Evolutionary conservation across 352 stramenopile species (phyloP).

Genomic region (Sclerospora graminicola): DNA sequence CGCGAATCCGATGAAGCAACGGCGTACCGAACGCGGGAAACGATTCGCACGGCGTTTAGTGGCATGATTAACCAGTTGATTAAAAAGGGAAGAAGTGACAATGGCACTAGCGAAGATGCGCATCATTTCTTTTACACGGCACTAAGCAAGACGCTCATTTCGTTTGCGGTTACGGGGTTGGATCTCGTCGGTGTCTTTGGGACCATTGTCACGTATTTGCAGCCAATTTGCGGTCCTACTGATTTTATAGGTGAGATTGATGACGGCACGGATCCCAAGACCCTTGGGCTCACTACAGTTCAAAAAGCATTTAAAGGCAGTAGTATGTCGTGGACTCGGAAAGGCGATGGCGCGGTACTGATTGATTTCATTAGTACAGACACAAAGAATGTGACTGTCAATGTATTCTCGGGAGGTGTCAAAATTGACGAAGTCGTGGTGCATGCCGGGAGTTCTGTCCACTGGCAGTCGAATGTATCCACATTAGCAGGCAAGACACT

Average conservation of each 20-base stretch:
- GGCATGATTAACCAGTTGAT: constrained; percentile 47
- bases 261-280: constrained; percentile 27
- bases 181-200: constrained; percentile 44
- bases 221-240: constrained; percentile 50
- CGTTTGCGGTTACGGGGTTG: constrained; percentile 33
- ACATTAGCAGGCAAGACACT: constrained; percentile 44
- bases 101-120: constrained; percentile 22
- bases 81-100: constrained; percentile 21
- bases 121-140: constrained; percentile 32
- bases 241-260: constrained; percentile 47
- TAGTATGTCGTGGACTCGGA: constrained; percentile 26
- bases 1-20: constrained; percentile 17
- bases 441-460: constrained; percentile 14
- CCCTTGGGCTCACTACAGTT: constrained; percentile 29
- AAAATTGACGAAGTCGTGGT: constrained; percentile 30
- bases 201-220: constrained; percentile 34
- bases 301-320: constrained; percentile 34
- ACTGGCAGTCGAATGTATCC: constrained; percentile 27
- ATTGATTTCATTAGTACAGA: constrained; percentile 36
- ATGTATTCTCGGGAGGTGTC: constrained; percentile 34
- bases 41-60: constrained; percentile 41
- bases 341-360: constrained; percentile 24
- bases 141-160: constrained; percentile 29
- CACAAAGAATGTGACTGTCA: constrained; percentile 31
- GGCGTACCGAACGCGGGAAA: constrained; percentile 31